Evolutionary conservation across 2,329 filamentous ascomycete species (phyloP), one percentile per base, ranked within the genome.

Genomic region (Penicillium sp.): DNA sequence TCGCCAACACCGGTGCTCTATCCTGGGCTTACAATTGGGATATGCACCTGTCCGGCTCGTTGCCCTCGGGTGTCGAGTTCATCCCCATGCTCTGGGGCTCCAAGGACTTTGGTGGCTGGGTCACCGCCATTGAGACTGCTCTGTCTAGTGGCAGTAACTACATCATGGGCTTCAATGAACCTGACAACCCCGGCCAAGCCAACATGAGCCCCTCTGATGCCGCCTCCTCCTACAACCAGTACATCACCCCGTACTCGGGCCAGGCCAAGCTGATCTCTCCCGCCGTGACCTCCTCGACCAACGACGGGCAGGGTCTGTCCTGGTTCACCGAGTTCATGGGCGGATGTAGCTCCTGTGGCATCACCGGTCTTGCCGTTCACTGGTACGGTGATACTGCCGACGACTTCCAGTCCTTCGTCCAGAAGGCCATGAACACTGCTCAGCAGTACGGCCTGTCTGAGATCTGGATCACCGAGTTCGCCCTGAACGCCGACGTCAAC

Each of bases 11-110:
- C 41, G 61, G 57, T 24, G 38, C 53, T 20, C 60, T 72, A 44
- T 63, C 64, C 35, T 77, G 74, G 74, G 70, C 69, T 31, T 75
- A 76, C 63, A 72, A 76, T 63, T 77, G 74, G 74, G 72, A 63
- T 40, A 51, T 61, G 40, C 52, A 52, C 20, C 37, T 62, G 23
- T 56, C 52, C 27, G 72, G 72, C 15, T 41, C 31, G 5, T 53
- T 71, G 4, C 62, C 70, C 27, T 50, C 52, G 3, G 62, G 64
- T 24, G 59, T 72, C 44, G 72, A 76, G 46, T 77, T 64, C 54
- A 67, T 75, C 8, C 73, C 74, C 27, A 73, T 74, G 69, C 67
- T 75, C 50, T 76, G 73, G 73, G 70, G 72, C 23, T 38, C 54
- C 12, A 67, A 68, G 45, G 63, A 66, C 55, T 66, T 72, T 52